phyloP scores from a whole-genome alignment of 805 yeast species.

The Blastobotrys attinorum region DNA sequence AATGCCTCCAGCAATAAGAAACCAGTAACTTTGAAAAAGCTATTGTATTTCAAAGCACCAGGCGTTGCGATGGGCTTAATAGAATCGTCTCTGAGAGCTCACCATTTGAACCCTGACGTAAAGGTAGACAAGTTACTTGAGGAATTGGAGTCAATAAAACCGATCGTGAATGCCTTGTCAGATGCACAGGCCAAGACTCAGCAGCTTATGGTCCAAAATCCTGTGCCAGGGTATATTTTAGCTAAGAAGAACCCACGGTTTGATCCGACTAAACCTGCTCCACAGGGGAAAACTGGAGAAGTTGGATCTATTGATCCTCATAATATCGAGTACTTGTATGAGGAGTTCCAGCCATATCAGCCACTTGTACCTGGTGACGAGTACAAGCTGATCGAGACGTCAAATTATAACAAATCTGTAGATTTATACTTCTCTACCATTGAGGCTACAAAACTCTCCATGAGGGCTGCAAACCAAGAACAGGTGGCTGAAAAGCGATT shows the following conservation, averaged over 20 bases:
- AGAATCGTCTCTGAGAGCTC: slow-evolving; percentile 43
- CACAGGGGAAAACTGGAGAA: slow-evolving; percentile 7
- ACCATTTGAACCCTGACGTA: slow-evolving; percentile 40
- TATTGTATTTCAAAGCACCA: slow-evolving; percentile 59
- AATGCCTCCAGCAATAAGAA: slow-evolving; percentile 9
- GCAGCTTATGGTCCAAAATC: slow-evolving; percentile 28
- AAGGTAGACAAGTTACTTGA: slow-evolving; percentile 23
- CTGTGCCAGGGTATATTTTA: slow-evolving; percentile 52
- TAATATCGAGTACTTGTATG: slow-evolving; percentile 44
- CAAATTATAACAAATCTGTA: slow-evolving; percentile 72
- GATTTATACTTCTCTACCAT: slow-evolving; percentile 80
- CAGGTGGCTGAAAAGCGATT: slow-evolving; percentile 66
- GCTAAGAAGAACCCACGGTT: slow-evolving; percentile 50
- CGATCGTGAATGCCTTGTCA: slow-evolving; percentile 38
- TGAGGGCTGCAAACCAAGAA: slow-evolving; percentile 69
- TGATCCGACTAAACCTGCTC: slow-evolving; percentile 32
- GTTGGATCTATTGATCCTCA: slow-evolving; percentile 9
- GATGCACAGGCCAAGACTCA: slow-evolving; percentile 40
- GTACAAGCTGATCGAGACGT: slow-evolving; percentile 36
- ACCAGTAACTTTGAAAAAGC: slow-evolving; percentile 51
- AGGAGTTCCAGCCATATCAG: slow-evolving; percentile 62
- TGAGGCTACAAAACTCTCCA: slow-evolving; percentile 70
- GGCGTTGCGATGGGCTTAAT: slow-evolving; percentile 74
- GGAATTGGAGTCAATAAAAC: slow-evolving; percentile 16
- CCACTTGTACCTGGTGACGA: slow-evolving; percentile 34